A percentile compares a stretch with the other conserved stretches of the same genome.
Evolutionary conservation across 352 stramenopile species (phyloP).

Genomic region (Phytophthora ramorum): DNA sequence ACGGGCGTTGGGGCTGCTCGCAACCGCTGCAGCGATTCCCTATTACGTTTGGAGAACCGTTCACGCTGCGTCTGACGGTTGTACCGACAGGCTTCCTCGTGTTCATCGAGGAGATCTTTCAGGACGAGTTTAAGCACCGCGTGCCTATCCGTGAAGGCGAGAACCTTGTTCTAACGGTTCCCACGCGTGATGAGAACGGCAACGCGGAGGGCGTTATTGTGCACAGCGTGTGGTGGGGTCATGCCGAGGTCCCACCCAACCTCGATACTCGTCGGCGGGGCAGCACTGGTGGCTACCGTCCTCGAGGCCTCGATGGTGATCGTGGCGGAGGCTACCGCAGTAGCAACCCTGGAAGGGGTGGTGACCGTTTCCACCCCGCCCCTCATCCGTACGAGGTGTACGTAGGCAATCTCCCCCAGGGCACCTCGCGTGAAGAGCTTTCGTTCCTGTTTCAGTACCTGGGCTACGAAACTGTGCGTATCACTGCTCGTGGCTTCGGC

Average conservation of each 20-base stretch:
- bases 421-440: conserved; percentile 80
- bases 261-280: conserved; percentile 61
- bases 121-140: conserved; percentile 86
- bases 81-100: conserved; percentile 77
- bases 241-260: conserved; percentile 76
- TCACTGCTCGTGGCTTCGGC: conserved; percentile 81
- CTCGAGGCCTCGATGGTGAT: conserved; percentile 45
- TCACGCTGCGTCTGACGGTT: conserved; percentile 79
- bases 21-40: conserved; percentile 72
- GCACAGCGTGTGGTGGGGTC: conserved; percentile 87
- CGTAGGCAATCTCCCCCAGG: conserved; percentile 83
- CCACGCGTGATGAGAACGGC: conserved; percentile 78
- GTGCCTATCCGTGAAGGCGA: conserved; percentile 87
- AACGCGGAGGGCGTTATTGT: conserved; percentile 75
- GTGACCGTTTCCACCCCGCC: conserved; percentile 52
- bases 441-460: conserved; percentile 86
- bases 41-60: conserved; percentile 77
- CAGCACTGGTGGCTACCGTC: conserved; percentile 45
- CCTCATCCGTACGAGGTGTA: conserved; percentile 84
- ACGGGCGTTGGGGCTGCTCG: conserved; percentile 75
- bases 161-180: conserved; percentile 79
- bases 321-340: conserved; percentile 52
- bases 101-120: conserved; percentile 83
- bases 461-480: conserved; percentile 84
- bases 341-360: conserved; percentile 36